A percentile compares a stretch with the other conserved stretches of the same genome.
Evolutionary conservation across 805 yeast genomes (phyloP).

Genomic region (Priceomyces fermenticarens): DNA sequence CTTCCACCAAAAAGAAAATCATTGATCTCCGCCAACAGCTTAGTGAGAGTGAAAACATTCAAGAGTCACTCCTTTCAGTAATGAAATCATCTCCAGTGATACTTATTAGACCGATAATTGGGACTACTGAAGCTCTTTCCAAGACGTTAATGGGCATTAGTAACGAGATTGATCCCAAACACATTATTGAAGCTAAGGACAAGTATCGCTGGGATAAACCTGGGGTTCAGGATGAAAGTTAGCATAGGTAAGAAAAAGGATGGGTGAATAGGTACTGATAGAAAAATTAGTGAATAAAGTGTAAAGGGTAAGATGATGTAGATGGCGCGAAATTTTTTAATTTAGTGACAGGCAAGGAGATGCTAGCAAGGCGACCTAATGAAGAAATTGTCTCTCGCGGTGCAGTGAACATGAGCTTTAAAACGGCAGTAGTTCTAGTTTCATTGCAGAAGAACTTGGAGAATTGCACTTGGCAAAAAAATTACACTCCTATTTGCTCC

Average conservation of each 20-base stretch:
- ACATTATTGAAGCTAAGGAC: conserved; percentile 56
- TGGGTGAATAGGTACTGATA: too few species aligned
- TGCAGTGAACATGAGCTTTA: too few species aligned
- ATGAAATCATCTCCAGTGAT: conserved; percentile 79
- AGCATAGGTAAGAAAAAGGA: background rate
- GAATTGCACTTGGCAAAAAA: too few species aligned
- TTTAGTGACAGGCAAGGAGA: too few species aligned
- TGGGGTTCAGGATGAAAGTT: background rate
- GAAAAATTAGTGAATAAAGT: too few species aligned
- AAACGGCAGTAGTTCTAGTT: too few species aligned
- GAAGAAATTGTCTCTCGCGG: too few species aligned
- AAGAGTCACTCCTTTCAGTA: conserved; percentile 63
- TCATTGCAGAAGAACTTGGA: too few species aligned
- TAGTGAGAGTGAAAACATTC: conserved; percentile 61
- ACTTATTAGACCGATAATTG: conserved; percentile 80
- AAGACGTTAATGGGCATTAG: conserved; percentile 80
- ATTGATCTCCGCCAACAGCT: conserved; percentile 58
- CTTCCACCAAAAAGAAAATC: conserved; percentile 63
- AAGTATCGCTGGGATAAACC: conserved; percentile 47
- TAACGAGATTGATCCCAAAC: conserved; percentile 71
- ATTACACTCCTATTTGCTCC: too few species aligned
- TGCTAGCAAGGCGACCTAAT: too few species aligned
- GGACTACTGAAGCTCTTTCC: conserved; percentile 87
- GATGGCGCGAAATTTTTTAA: too few species aligned
- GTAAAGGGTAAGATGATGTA: too few species aligned